Evolutionary conservation across 306 rosid species (phyloP).

Genomic region (Neltuma alba): DNA sequence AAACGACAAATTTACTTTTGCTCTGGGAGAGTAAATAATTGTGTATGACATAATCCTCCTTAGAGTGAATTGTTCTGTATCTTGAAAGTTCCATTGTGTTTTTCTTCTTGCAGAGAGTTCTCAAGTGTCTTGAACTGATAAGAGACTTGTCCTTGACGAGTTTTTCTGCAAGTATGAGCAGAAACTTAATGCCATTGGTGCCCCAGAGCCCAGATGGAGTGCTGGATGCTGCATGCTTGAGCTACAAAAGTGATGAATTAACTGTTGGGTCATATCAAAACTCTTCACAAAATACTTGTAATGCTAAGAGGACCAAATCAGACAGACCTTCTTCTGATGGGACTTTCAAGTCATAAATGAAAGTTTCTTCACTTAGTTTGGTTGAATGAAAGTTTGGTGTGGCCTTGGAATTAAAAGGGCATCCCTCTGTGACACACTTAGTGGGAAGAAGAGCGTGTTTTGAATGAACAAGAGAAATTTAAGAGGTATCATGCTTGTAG

Average conservation of each 20-base stretch:
- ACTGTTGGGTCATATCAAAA: slow-evolving; percentile 75
- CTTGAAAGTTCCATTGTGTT: slow-evolving; percentile 24
- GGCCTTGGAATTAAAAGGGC: slow-evolving; percentile 36
- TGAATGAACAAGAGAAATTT: slow-evolving; percentile 40
- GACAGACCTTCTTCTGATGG: slow-evolving; percentile 45
- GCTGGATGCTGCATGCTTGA: slow-evolving; percentile 78
- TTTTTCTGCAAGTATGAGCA: slow-evolving; percentile 43
- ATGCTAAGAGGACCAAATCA: slow-evolving; percentile 58
- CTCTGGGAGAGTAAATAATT: slow-evolving; percentile 26
- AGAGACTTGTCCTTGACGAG: slow-evolving; percentile 57
- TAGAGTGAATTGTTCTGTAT: slow-evolving; percentile 16
- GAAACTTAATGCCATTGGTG: slow-evolving; percentile 38
- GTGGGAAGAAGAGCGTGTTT: slow-evolving; percentile 29
- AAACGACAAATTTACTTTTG: slow-evolving; percentile 23
- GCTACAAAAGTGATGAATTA: slow-evolving; percentile 81
- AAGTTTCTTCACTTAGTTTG: slow-evolving; percentile 58
- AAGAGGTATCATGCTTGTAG: slow-evolving; percentile 36
- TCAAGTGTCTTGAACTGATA: slow-evolving; percentile 79
- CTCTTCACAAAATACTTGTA: slow-evolving; percentile 60
- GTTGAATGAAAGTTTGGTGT: slow-evolving; percentile 66
- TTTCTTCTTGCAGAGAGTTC: slow-evolving; percentile 65
- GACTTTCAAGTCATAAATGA: slow-evolving; percentile 53
- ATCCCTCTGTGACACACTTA: slow-evolving; percentile 25
- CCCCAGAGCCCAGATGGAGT: slow-evolving; percentile 89
- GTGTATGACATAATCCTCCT: slow-evolving; percentile 24